Percentiles rank a stretch among this genome's conserved stretches.
Evolutionary conservation across 257 asterid species (phyloP).

Genomic region (Solanum tarapatanum): DNA sequence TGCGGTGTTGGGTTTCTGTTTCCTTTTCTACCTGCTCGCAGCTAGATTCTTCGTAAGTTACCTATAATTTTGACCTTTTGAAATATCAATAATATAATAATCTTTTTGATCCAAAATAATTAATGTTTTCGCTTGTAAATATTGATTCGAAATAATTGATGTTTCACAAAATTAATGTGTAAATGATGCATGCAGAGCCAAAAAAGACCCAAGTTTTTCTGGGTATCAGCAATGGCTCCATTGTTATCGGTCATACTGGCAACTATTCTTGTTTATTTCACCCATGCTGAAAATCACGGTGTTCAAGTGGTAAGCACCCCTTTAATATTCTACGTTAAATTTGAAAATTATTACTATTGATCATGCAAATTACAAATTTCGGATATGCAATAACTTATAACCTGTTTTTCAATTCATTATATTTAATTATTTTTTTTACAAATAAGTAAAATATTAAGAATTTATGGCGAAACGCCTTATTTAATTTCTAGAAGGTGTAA

Average conservation of each 20-base stretch:
- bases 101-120: not conserved
- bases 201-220: slow-evolving; percentile 53
- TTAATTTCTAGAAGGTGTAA: not conserved
- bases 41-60: slow-evolving; percentile 75
- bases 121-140: not conserved
- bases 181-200: slow-evolving; percentile 52
- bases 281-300: slow-evolving; percentile 87
- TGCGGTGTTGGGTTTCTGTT: slow-evolving; percentile 71
- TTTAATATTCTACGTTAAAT: not conserved
- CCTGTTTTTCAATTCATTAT: not conserved
- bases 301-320: slow-evolving; percentile 69
- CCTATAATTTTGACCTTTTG: not conserved
- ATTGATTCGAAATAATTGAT: not conserved
- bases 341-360: too few species aligned
- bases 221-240: slow-evolving; percentile 98
- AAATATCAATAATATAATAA: not conserved
- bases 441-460: not conserved
- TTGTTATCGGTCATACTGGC: slow-evolving; percentile 70
- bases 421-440: not conserved
- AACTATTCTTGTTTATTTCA: slow-evolving; percentile 61
- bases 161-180: not conserved
- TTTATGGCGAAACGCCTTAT: not conserved
- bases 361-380: not conserved
- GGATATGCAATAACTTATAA: not conserved
- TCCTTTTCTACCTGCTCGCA: slow-evolving; percentile 76